Base-by-base conservation (phyloP, 805 yeast species). In the Metschnikowia lunata region DNA sequence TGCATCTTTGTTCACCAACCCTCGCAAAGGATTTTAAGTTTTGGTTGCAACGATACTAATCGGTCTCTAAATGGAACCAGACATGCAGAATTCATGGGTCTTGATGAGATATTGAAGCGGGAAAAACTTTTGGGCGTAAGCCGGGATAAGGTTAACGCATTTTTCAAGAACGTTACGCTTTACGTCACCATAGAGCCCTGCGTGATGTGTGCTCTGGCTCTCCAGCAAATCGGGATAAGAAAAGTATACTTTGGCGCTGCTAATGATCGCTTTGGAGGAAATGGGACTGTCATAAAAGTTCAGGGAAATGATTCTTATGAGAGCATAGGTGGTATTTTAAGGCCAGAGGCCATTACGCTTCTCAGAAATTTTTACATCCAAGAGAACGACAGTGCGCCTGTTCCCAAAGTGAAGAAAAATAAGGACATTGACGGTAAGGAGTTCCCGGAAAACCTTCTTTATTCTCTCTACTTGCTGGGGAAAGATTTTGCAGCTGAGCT, bases 131-230 rank as follows among this genome's bases (percentile, higher is more conserved):
- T 41, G 12, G 38, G 42, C 15, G 33, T 47, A 2, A 28, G 45
- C 3, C 35, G 32, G 6, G 47, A 37, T 30, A 45, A 53, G 13
- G 52, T 71, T 10, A 50, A 56, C 23, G 49, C 59, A 1, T 60
- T 78, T 8, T 79, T 88, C 55, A 56, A 63, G 32, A 76, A 82
- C 26, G 71, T 86, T 3, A 81, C 79, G 28, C 71, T 93, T 7
- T 91, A 89, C 62, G 99, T 93, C 26, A 89, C 98, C 0, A 97
- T 93, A 0, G 99, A 93, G 63, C 99, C 99, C 0, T 93, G 99
- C 60, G 85, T 93, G 7, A 93, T 93, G 99, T 93, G 99, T 68
- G 98, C 97, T 0, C 81, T 93, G 34, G 89, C 96, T 2, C 65
- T 93, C 34, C 75, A 90, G 46, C 99, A 93, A 55, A 61, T 90